Base-by-base conservation (phyloP, 78 protist species). In the Pigoraptor vietnamica region DNA sequence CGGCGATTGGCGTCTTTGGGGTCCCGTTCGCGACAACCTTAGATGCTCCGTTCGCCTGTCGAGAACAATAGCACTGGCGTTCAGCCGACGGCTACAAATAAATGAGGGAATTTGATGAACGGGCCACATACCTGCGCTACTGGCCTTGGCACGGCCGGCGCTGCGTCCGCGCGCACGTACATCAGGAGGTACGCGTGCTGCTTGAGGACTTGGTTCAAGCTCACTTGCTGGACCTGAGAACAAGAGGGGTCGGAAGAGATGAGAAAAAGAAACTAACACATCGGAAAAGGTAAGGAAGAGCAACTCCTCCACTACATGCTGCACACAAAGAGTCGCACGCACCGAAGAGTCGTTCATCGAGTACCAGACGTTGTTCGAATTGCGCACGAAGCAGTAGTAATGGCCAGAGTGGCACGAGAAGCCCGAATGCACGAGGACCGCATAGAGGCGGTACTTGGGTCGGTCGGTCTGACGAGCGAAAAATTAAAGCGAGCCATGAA, bases 371-470 rank as follows among this genome's bases (percentile, higher is more conserved):
- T 92, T 95, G 79, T 23, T 24, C 29, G 91, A 24, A 37, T 84
- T 36, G 25, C 33, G 39, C 24, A 96, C 96, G 67, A 23, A 95
- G 55, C 96, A 81, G 92, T 90, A 95, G 93, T 98, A 98, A 90
- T 98, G 99, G 48, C 99, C 99, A 6, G 94, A 91, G 56, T 86
- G 89, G 0, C 93, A 24, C 29, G 95, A 40, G 36, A 36, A 37
- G 32, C 99, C 99, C 10, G 37, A 24, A 90, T 98, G 99, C 33
- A 97, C 98, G 37, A 98, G 87, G 38, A 97, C 98, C 10, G 91
- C 98, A 92, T 93, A 94, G 34, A 98, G 93, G 67, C 83, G 89
- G 91, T 97, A 98, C 29, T 86, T 21, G 35, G 90, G 29, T 36
- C 91, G 40, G 35, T 32, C 39, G 24, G 86, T 25, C 82, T 37